phyloP scores from a whole-genome alignment of 192 early-diverging fungal species.

The Podila clonocystis region DNA sequence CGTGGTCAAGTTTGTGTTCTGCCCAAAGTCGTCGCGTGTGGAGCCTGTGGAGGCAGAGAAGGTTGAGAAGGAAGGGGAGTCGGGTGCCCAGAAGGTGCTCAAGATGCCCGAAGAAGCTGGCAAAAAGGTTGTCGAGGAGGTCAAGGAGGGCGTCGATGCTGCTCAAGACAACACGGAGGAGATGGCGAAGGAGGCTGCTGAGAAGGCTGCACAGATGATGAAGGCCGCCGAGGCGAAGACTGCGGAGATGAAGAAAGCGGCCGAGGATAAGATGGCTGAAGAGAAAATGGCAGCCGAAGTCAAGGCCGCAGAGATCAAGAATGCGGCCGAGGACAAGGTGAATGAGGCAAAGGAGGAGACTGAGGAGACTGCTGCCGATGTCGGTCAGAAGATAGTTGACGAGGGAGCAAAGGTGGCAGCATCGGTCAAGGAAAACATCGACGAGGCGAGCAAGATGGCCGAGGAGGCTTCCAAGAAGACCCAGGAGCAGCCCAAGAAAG shows the following conservation, averaged over 20 bases:
- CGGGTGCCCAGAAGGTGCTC: not conserved
- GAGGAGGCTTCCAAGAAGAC: not conserved
- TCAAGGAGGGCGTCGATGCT: not conserved
- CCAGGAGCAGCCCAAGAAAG: not conserved
- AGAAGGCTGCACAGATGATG: not conserved
- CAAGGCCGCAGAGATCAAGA: not conserved
- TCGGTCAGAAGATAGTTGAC: not conserved
- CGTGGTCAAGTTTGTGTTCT: constrained; percentile 28
- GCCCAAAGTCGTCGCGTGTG: constrained; percentile 1
- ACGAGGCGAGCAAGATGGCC: not conserved
- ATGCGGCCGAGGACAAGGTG: not conserved
- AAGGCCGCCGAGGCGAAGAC: not conserved
- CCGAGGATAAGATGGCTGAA: not conserved
- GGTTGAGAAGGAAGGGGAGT: not conserved
- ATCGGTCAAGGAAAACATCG: not conserved
- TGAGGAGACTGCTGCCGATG: not conserved
- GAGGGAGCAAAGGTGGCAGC: not conserved
- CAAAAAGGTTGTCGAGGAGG: not conserved
- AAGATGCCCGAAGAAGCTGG: not conserved
- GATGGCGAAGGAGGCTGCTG: not conserved
- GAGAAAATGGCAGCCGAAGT: not conserved
- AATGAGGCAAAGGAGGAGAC: not conserved
- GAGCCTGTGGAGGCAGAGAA: not conserved
- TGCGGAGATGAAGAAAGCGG: not conserved
- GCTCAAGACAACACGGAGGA: not conserved